Base-by-base conservation (phyloP, 2,329 filamentous ascomycete genomes). In the Elsinoe arachidis region DNA sequence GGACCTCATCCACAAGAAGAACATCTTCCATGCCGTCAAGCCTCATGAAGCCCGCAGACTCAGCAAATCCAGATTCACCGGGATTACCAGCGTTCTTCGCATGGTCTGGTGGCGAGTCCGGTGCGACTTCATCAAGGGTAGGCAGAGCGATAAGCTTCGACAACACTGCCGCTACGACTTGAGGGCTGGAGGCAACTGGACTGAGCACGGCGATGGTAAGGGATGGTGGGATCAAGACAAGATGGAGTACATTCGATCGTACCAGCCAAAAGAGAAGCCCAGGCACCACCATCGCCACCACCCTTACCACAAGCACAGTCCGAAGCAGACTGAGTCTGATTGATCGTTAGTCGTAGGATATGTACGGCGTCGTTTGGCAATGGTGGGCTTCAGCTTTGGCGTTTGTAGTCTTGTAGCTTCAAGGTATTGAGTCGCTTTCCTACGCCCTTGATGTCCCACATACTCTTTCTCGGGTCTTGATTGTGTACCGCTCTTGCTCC, bases 61-160 rank as follows among this genome's bases (percentile, higher is more conserved):
- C 2, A 47, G 23, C 21, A 23, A 34, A 12, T 26, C 33, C 9
- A 19, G 19, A 12, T n/a, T 23, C 15, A 59, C 26, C 3, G 46
- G 15, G 14, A 14, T 59, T 33, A 44, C 35, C 17, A 59, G 47
- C 33, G 41, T 41, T 6, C 11, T 38, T 10, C 56, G 30, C n/a
- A 33, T 52, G 3, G 5, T 47, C 9, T 57, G 43, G 57, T 59
- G 57, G 57, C 47, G 56, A 12, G 21, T 61, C n/a, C 38, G 49
- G 19, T 61, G 59, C 44, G 35, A 53, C 12, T 47, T 56, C 12
- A 39, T 58, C 33, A 53, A 53, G 34, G 34, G 49, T n/a, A 38
- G 49, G 38, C n/a, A 53, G 14, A 38, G 33, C 11, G 33, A 35
- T 12, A 53, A 53, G n/a, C 49, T 53, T 39, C 49, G 49, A 11